Evolutionary conservation across 305 asterid genomes (phyloP).

Genomic region (Fraxinus angustifolia): DNA sequence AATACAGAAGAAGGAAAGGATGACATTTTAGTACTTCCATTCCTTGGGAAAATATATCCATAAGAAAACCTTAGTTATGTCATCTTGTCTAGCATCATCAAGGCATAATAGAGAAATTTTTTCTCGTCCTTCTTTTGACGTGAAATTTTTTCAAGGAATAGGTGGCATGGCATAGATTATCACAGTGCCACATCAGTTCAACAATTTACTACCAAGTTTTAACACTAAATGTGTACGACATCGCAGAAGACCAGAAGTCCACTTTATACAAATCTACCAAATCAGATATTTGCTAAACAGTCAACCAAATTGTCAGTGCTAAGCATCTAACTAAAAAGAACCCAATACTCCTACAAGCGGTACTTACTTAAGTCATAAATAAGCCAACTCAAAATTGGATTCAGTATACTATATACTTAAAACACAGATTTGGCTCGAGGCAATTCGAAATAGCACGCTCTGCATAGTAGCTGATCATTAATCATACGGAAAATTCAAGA

Average conservation of each 20-base stretch:
- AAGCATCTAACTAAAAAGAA: slow-evolving; percentile 1
- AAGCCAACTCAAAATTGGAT: neutral
- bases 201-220: neutral
- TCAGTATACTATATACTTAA: neutral
- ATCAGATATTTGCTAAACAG: neutral
- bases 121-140: slow-evolving; percentile 1
- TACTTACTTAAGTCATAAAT: neutral
- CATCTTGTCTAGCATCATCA: neutral
- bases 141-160: slow-evolving; percentile 5
- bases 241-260: neutral
- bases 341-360: neutral
- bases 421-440: neutral
- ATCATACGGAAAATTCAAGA: neutral
- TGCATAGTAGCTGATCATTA: neutral
- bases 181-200: neutral
- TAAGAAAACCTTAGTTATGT: neutral
- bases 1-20: neutral
- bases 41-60: neutral
- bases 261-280: neutral
- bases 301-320: neutral
- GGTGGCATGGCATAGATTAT: neutral
- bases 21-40: neutral
- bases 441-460: neutral
- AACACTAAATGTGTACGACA: neutral
- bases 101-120: neutral